A percentile compares a stretch with the other conserved stretches of the same genome.
Conservation (phyloP, 148 eudicot species). For the Vaccinium darrowii region DNA sequence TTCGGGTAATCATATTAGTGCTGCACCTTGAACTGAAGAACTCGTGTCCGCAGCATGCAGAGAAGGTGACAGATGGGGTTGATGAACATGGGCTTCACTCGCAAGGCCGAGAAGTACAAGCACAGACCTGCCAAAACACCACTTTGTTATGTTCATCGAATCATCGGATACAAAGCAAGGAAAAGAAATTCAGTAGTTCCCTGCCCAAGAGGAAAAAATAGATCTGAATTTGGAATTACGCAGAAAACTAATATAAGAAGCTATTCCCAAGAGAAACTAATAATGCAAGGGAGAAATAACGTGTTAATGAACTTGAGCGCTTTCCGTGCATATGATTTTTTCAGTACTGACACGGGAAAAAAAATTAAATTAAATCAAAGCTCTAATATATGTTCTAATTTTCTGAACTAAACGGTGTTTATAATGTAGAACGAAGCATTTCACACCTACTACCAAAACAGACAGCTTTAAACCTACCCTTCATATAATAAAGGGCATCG, state of each 20-base stretch:
- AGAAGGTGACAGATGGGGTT: conserved; percentile 30
- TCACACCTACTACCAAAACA: not conserved
- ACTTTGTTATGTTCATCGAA: not conserved
- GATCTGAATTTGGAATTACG: not conserved
- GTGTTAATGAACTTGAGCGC: not conserved
- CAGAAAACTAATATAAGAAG: not conserved
- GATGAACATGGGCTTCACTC: conserved; percentile 45
- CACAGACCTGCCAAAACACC: conserved; percentile 49
- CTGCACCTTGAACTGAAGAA: conserved; percentile 52
- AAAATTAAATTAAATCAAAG: not conserved
- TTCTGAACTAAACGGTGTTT: not conserved
- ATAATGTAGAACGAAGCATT: no score
- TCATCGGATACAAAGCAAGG: not conserved
- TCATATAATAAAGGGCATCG: not conserved
- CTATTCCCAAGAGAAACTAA: not conserved
- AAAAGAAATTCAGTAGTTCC: not conserved
- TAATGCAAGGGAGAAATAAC: not conserved
- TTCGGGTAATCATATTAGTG: conserved; percentile 29
- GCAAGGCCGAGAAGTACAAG: conserved; percentile 60
- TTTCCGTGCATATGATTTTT: not conserved
- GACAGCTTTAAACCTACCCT: not conserved
- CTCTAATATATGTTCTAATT: not conserved
- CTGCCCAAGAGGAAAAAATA: not conserved
- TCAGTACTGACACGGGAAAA: not conserved
- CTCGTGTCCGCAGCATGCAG: conserved; percentile 38